phyloP scores from a whole-genome alignment of 2,329 filamentous ascomycete species.

The Scolecobasidium constrictum region DNA sequence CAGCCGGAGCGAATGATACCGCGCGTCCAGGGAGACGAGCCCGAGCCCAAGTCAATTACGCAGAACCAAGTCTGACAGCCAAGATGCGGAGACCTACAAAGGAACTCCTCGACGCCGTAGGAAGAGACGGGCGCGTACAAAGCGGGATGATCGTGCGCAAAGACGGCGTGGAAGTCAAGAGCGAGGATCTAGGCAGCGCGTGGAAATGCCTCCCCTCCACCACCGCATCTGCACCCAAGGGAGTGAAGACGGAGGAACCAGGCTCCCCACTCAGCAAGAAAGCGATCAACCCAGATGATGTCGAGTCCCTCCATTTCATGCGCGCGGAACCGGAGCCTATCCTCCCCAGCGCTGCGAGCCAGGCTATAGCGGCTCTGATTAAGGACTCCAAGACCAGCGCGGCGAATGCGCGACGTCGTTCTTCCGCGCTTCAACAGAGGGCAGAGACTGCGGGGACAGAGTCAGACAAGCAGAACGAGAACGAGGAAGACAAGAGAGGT shows the following conservation, averaged over 20 bases:
- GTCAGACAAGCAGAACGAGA: neutral
- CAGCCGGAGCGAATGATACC: conserved; percentile 21
- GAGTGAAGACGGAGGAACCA: neutral
- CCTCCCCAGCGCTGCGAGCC: neutral
- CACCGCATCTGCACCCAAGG: neutral
- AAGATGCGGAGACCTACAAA: conserved; percentile 40
- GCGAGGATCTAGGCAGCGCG: neutral
- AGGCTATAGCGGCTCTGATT: neutral
- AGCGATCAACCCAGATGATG: too few relatives aligned
- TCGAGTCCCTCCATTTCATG: neutral
- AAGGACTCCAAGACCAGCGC: neutral
- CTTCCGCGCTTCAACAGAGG: neutral
- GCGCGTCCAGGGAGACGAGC: conserved; percentile 33
- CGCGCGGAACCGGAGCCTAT: neutral
- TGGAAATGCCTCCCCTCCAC: neutral
- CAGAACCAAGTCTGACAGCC: conserved; percentile 35
- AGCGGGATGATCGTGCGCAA: conserved; percentile 15
- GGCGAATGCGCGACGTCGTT: neutral
- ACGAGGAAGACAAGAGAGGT: neutral
- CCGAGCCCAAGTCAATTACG: conserved; percentile 36
- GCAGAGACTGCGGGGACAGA: too few relatives aligned
- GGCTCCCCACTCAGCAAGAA: neutral
- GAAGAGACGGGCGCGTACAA: conserved; percentile 11
- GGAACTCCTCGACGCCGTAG: conserved; percentile 34
- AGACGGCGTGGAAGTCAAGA: conserved; percentile 13